Percentiles rank a stretch among this genome's conserved stretches.
Conservation (phyloP, 805 yeast genomes). For the Yamadazyma insecticola region DNA sequence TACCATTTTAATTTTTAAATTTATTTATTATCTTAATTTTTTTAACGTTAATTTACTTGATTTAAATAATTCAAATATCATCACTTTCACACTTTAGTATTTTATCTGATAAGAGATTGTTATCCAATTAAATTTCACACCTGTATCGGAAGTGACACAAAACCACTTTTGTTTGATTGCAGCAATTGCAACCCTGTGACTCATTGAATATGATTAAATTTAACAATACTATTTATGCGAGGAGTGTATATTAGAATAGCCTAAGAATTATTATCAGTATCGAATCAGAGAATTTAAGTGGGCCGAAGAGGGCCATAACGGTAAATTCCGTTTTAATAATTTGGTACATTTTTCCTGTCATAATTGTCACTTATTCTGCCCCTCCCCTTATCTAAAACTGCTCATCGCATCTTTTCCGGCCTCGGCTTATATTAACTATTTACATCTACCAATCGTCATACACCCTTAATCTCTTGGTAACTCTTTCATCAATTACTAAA, state of each 20-base stretch:
- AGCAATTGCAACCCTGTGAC: slow-evolving; percentile 1
- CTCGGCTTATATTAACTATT: neutral
- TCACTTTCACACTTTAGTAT: neutral
- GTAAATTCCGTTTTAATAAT: no score
- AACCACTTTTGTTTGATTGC: no score
- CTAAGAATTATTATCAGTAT: no score
- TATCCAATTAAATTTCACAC: slow-evolving; percentile 4
- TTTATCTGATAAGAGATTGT: neutral
- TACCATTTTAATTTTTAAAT: slow-evolving; percentile 45
- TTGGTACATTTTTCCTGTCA: neutral
- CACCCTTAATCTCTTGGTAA: slow-evolving; percentile 49
- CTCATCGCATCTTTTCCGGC: neutral
- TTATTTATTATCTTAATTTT: neutral
- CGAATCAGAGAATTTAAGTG: no score
- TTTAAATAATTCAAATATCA: neutral
- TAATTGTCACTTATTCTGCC: slow-evolving; percentile 1
- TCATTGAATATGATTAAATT: no score
- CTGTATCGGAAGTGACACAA: slow-evolving; percentile 3
- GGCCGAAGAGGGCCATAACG: no score
- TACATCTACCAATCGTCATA: slow-evolving; percentile 22
- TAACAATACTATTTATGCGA: no score
- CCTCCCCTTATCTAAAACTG: neutral
- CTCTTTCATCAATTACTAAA: slow-evolving; percentile 63
- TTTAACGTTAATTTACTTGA: neutral
- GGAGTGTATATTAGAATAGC: no score